Evolutionary conservation across 73 alveolate genomes (phyloP), one percentile per base, ranked within the genome.

Genomic region (Symbiodinium pilosum): DNA sequence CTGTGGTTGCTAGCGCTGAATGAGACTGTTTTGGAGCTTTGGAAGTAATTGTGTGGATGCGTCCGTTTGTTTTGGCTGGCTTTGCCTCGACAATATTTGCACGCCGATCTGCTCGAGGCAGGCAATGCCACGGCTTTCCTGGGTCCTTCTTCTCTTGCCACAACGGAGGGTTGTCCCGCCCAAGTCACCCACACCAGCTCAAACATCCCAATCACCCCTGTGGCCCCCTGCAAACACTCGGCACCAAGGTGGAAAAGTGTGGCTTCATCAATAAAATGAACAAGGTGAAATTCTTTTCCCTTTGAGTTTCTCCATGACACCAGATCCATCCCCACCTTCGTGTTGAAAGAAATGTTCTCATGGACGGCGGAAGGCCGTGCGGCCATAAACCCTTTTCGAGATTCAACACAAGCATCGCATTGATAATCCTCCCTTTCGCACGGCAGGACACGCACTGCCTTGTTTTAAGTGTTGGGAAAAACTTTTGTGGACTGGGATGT

Each of bases 91-190:
- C n/a, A n/a, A n/a, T n/a, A n/a, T n/a, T n/a, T n/a, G n/a, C n/a
- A n/a, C n/a, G n/a, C n/a, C n/a, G n/a, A n/a, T n/a, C n/a, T n/a
- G n/a, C n/a, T n/a, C n/a, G n/a, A n/a, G n/a, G n/a, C n/a, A n/a
- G n/a, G n/a, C n/a, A n/a, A n/a, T n/a, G n/a, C n/a, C n/a, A n/a
- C n/a, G n/a, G n/a, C n/a, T n/a, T n/a, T n/a, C n/a, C n/a, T n/a
- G n/a, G n/a, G n/a, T n/a, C n/a, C n/a, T n/a, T n/a, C n/a, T n/a
- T n/a, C n/a, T n/a, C n/a, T n/a, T n/a, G n/a, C n/a, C n/a, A n/a
- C n/a, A n/a, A n/a, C n/a, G n/a, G n/a, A n/a, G n/a, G 92, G 92
- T 7, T 54, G 71, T 1, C 92, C 92, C 0, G 92, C 92, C 92
- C 92, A 84, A 43, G 2, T 24, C 43, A 84, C 28, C 92, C 92